Conservation (phyloP, 306 rosid species). For the Cicer bijugum region DNA sequence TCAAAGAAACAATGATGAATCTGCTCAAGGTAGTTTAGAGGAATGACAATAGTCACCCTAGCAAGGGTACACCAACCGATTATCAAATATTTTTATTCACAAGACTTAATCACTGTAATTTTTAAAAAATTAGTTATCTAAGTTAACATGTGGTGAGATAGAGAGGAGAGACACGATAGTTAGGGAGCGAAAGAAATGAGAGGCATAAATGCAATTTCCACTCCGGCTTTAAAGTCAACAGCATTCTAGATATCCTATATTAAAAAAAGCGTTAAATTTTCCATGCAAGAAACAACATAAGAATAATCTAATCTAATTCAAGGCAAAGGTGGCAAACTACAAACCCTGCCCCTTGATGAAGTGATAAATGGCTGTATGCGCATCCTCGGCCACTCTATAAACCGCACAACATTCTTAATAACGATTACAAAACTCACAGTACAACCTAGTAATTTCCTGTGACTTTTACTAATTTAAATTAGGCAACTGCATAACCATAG, state of each 20-base stretch:
- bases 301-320: constrained; percentile 3
- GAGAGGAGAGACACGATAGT: too few relatives aligned
- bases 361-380: neutral
- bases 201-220: too few relatives aligned
- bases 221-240: too few relatives aligned
- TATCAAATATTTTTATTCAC: too few relatives aligned
- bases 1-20: too few relatives aligned
- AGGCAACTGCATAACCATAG: constrained; percentile 15
- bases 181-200: too few relatives aligned
- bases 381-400: neutral
- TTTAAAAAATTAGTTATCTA: too few relatives aligned
- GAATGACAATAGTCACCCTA: too few relatives aligned
- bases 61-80: too few relatives aligned
- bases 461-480: neutral
- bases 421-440: neutral
- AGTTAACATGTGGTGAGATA: too few relatives aligned
- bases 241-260: neutral
- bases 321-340: neutral
- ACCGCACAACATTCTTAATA: neutral
- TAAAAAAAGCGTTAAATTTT: neutral
- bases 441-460: neutral
- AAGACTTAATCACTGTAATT: too few relatives aligned
- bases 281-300: neutral
- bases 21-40: too few relatives aligned
- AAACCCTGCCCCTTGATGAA: neutral